Evolutionary conservation across 441 rosid species (phyloP).

Genomic region (Euphorbia celastroides): DNA sequence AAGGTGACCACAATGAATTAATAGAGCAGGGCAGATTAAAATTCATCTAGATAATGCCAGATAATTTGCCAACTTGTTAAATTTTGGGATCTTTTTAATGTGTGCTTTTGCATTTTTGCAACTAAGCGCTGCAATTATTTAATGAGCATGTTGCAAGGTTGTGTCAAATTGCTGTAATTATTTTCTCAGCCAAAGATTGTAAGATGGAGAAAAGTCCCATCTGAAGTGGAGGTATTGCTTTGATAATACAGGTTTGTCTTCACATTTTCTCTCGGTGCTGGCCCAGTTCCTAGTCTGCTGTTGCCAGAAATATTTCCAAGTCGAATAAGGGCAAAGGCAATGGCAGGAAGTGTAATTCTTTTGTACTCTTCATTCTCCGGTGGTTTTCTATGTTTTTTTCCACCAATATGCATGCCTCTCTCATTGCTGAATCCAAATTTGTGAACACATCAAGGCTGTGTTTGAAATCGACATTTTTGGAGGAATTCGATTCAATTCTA

Average conservation of each 20-base stretch:
- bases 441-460: too few species aligned
- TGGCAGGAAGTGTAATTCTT: slow-evolving; percentile 46
- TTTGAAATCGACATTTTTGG: too few species aligned
- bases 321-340: slow-evolving; percentile 47
- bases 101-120: background rate
- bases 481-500: too few species aligned
- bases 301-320: slow-evolving; percentile 49
- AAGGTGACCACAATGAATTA: background rate
- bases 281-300: slow-evolving; percentile 52
- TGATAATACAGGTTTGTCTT: slow-evolving; percentile 40
- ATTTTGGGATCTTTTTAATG: background rate
- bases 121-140: background rate
- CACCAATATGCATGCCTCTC: background rate
- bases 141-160: background rate
- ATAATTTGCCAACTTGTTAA: background rate
- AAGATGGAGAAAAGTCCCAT: slow-evolving; percentile 13
- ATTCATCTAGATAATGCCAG: background rate
- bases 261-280: slow-evolving; percentile 47
- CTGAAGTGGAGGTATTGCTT: slow-evolving; percentile 8
- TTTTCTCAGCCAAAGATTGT: slow-evolving; percentile 6
- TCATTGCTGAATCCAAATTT: background rate
- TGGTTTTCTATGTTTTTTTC: background rate
- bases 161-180: background rate
- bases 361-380: slow-evolving; percentile 12
- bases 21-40: background rate